A percentile compares a stretch with the other conserved stretches of the same genome.
These are phyloP conservation scores for Wickerhamomyces alni DNA, from an alignment of 805 yeast genomes.

Conservation along the genomic window DNA sequence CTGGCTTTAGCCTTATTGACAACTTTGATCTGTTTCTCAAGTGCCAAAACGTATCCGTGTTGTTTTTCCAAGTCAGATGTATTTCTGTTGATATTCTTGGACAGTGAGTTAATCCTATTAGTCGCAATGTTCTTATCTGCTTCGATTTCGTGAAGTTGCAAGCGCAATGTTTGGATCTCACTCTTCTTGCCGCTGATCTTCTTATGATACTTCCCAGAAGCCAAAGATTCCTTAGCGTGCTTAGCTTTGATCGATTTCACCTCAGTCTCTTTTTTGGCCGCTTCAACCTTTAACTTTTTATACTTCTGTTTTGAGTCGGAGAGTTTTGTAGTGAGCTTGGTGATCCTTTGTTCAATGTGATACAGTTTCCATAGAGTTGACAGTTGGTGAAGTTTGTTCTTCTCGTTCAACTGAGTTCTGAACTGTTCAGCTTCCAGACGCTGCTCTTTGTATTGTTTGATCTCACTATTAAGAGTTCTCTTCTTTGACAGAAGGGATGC, in stretches of 20 bases:
- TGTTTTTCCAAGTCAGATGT: slow-evolving; percentile 50
- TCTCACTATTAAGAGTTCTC: slow-evolving; percentile 65
- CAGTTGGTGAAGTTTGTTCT: slow-evolving; percentile 37
- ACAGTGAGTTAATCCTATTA: slow-evolving; percentile 40
- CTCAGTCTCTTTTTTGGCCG: slow-evolving; percentile 30
- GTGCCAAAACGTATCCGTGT: slow-evolving; percentile 31
- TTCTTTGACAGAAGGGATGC: slow-evolving; percentile 61
- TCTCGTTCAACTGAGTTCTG: slow-evolving; percentile 47
- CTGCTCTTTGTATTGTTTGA: slow-evolving; percentile 74
- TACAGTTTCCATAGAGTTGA: slow-evolving; percentile 60
- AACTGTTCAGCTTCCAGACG: slow-evolving; percentile 64
- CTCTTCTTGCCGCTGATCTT: slow-evolving; percentile 30
- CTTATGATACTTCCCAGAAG: slow-evolving; percentile 34
- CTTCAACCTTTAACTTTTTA: slow-evolving; percentile 27
- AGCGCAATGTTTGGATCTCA: slow-evolving; percentile 36
- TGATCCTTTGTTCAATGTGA: slow-evolving; percentile 43
- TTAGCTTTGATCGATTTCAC: slow-evolving; percentile 34
- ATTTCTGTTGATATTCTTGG: slow-evolving; percentile 44
- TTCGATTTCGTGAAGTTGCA: slow-evolving; percentile 53
- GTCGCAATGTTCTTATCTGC: slow-evolving; percentile 46
- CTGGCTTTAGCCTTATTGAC: slow-evolving; percentile 34
- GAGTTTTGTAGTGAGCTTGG: slow-evolving; percentile 18
- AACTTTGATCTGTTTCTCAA: slow-evolving; percentile 42
- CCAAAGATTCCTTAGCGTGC: slow-evolving; percentile 41
- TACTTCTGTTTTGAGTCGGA: slow-evolving; percentile 23